phyloP scores from a whole-genome alignment of 2,329 filamentous ascomycete genomes.

The Metarhizium rileyi region DNA sequence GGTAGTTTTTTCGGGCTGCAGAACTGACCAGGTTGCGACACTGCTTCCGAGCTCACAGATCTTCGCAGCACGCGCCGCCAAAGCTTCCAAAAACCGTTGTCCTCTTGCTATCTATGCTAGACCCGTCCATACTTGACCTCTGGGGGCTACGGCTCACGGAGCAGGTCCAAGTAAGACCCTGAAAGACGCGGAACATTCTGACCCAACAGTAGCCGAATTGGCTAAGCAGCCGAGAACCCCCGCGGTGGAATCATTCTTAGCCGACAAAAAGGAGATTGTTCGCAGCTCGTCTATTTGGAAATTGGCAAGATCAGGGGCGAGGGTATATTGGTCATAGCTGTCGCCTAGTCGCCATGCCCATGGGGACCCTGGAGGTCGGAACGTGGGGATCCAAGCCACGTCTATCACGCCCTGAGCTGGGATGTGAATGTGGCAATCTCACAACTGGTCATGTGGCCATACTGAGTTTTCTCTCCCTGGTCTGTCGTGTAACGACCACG shows the following conservation, averaged over 20 bases:
- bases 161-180: too few species aligned
- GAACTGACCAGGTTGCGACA: not conserved
- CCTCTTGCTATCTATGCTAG: not conserved
- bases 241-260: not conserved
- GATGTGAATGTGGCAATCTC: slow-evolving; percentile 7
- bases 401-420: not conserved
- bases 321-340: not conserved
- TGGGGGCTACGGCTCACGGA: not conserved
- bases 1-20: not conserved
- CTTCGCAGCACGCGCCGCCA: not conserved
- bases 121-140: not conserved
- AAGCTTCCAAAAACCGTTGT: not conserved
- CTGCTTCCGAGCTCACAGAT: not conserved
- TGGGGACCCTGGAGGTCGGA: slow-evolving; percentile 2
- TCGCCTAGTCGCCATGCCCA: not conserved
- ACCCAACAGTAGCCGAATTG: not conserved
- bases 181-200: not conserved
- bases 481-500: not conserved
- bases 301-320: not conserved
- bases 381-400: slow-evolving; percentile 1
- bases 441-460: slow-evolving; percentile 9
- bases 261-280: not conserved
- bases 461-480: slow-evolving; percentile 7
- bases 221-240: not conserved
- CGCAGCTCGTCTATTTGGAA: not conserved